phyloP scores from a whole-genome alignment of 441 rosid genomes.

The Manihot esculenta region DNA sequence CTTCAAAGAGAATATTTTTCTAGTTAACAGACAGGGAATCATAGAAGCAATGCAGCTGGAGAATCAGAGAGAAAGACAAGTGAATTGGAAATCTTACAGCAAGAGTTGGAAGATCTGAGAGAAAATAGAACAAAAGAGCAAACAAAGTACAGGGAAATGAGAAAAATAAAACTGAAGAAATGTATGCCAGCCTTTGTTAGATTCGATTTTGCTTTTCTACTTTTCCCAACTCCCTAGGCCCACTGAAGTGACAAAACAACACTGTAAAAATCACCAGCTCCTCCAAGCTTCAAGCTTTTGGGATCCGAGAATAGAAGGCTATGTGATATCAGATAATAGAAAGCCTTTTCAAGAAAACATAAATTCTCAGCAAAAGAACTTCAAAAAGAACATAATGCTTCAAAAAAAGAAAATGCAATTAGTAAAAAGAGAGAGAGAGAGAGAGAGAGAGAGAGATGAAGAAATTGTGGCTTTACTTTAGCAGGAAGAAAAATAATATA shows the following conservation, averaged over 20 bases:
- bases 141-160: not conserved
- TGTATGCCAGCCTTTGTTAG: conserved; percentile 24
- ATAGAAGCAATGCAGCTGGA: not conserved
- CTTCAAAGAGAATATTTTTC: conserved; percentile 6
- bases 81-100: conserved; percentile 24
- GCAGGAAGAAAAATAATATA: not conserved
- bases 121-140: not conserved
- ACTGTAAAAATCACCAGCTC: conserved; percentile 19
- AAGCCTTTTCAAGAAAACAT: conserved; percentile 14
- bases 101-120: conserved; percentile 2
- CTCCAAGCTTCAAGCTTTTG: conserved; percentile 29
- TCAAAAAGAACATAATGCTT: conserved; percentile 39
- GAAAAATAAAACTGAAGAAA: not conserved
- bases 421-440: too few relatives aligned
- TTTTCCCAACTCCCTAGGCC: conserved; percentile 6
- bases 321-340: conserved; percentile 5
- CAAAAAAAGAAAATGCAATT: conserved; percentile 1
- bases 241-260: conserved; percentile 16
- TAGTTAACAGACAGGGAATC: conserved; percentile 14
- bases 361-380: conserved; percentile 13
- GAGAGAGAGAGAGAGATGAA: not conserved
- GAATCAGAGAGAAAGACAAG: not conserved
- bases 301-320: conserved; percentile 27
- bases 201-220: conserved; percentile 26
- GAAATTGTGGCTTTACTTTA: not conserved